Conservation (phyloP, 1,139 yeast genomes). For the Pichia sp. region DNA sequence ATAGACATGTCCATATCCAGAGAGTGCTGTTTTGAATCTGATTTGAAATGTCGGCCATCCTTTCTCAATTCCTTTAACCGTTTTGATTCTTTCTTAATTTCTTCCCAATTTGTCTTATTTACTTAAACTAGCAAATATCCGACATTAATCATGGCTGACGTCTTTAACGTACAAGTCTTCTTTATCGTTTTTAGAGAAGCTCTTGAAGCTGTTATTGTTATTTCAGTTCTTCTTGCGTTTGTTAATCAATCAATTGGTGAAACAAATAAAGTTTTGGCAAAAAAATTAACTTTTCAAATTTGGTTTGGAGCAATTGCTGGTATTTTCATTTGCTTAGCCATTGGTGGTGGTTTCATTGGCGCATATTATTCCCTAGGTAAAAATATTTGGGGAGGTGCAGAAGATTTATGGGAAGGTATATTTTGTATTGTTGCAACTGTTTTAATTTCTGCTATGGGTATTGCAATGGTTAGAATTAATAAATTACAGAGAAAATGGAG, state of each 20-base stretch:
- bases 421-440: constrained; percentile 78
- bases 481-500: constrained; percentile 92
- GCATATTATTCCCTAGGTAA: constrained; percentile 72
- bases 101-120: background rate
- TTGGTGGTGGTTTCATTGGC: constrained; percentile 84
- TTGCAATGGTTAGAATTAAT: constrained; percentile 85
- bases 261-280: constrained; percentile 35
- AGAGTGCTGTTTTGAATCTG: too few species aligned
- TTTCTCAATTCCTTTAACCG: background rate
- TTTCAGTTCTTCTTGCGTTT: constrained; percentile 84
- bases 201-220: constrained; percentile 82
- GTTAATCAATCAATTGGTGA: constrained; percentile 74
- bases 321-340: constrained; percentile 60
- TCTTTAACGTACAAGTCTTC: constrained; percentile 57
- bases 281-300: constrained; percentile 61
- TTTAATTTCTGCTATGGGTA: constrained; percentile 83
- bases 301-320: constrained; percentile 77
- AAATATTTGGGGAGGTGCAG: constrained; percentile 81
- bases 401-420: constrained; percentile 91
- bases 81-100: background rate
- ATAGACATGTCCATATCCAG: too few species aligned
- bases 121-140: background rate
- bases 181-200: constrained; percentile 88
- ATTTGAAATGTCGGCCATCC: too few species aligned
- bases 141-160: constrained; percentile 23